These are phyloP conservation scores for Nicotiana tabacum DNA, from an alignment of 257 asterid genomes.

Conservation along the genomic window DNA sequence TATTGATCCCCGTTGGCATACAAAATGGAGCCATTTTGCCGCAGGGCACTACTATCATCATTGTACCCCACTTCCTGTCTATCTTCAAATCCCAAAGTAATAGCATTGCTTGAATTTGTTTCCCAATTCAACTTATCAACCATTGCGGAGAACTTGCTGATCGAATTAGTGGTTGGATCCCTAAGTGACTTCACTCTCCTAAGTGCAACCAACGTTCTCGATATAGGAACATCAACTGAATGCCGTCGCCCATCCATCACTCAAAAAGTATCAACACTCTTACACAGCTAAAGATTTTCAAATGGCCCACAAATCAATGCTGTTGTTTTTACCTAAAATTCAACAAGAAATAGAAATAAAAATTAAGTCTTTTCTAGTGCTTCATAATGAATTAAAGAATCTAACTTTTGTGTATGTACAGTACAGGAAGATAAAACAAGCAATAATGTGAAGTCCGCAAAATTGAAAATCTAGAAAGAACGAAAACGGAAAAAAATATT, in stretches of 20 bases:
- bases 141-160: slow-evolving; percentile 50
- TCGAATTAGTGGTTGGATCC: slow-evolving; percentile 76
- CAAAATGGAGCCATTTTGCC: slow-evolving; percentile 17
- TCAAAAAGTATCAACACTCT: background rate
- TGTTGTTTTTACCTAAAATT: slow-evolving; percentile 36
- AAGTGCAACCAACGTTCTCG: slow-evolving; percentile 66
- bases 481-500: background rate
- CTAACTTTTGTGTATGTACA: background rate
- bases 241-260: slow-evolving; percentile 83
- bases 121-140: slow-evolving; percentile 73
- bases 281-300: background rate
- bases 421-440: background rate
- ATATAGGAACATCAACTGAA: slow-evolving; percentile 78
- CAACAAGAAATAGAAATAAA: slow-evolving; percentile 23
- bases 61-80: slow-evolving; percentile 13
- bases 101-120: slow-evolving; percentile 44
- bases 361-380: slow-evolving; percentile 4
- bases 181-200: slow-evolving; percentile 89
- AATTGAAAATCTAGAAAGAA: background rate
- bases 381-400: slow-evolving; percentile 6
- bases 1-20: slow-evolving; percentile 16
- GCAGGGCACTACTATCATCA: background rate
- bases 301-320: slow-evolving; percentile 17
- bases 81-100: slow-evolving; percentile 42
- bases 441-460: background rate